Evolutionary conservation across 495 filamentous ascomycete species (phyloP).

Genomic region (Neurospora sublineolata): DNA sequence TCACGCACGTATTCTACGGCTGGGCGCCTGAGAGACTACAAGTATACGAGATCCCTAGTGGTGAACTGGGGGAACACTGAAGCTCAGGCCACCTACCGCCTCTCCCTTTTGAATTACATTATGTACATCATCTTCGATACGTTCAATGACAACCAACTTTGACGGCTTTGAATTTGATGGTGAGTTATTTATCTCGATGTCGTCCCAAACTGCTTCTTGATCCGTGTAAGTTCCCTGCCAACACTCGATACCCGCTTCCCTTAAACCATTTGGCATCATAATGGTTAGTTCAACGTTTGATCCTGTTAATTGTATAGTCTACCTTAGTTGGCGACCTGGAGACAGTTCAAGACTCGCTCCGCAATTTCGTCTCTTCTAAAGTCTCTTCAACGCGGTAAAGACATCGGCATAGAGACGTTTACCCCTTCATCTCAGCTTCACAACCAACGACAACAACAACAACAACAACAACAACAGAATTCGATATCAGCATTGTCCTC

Average conservation of each 20-base stretch:
- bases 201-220: neutral
- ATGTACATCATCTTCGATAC: neutral
- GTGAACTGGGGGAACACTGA: neutral
- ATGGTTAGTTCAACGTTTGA: neutral
- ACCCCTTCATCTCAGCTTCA: neutral
- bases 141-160: neutral
- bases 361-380: neutral
- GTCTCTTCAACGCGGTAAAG: neutral
- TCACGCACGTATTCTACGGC: neutral
- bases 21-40: neutral
- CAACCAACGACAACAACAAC: neutral
- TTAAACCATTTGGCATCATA: neutral
- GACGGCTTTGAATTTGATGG: neutral
- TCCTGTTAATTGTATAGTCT: neutral
- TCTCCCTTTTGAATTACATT: neutral
- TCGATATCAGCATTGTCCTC: neutral
- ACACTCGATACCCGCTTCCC: neutral
- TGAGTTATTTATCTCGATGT: neutral
- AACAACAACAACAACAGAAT: neutral
- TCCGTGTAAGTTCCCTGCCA: neutral
- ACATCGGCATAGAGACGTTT: neutral
- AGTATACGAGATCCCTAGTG: neutral
- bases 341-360: neutral
- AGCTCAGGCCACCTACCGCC: neutral
- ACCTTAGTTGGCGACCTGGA: neutral